Evolutionary conservation across 306 rosid genomes (phyloP), one percentile per base, ranked within the genome.

Genomic region (Fragaria nilgerrensis): DNA sequence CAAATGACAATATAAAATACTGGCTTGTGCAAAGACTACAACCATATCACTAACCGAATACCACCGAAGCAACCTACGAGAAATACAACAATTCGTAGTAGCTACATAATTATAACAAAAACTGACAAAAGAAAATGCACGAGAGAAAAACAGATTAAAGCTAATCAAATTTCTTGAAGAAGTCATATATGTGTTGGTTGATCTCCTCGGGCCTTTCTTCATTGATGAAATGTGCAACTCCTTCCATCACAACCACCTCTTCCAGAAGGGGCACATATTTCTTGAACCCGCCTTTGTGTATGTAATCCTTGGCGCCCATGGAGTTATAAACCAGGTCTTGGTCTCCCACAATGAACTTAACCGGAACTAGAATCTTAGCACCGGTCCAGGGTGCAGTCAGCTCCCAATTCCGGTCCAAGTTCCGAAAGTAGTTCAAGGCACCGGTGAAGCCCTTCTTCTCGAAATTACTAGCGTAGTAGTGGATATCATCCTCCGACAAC

Each of bases 321-420:
- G 64, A 16, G 48, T 78, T 41, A 45, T 78, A 82, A 7, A 69
- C 71, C n/a, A 78, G 9, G 43, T 82, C 85, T 10, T 55, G 58
- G 22, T 78, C 82, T 13, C 82, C 85, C 2, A 68, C 50, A 8
- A 82, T 68, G 68, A 82, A 78, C 76, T 73, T 74, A 13, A 34
- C 59, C 17, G 85, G 85, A 43, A 73, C 85, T 58, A 68, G 62
- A 19, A 78, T 56, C 69, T 78, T 65, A 34, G 37, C 66, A n/a
- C 85, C 80, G 8, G 36, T 78, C 85, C 85, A 82, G 2, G 80
- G 76, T 9, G 82, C 82, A 25, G 85, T 78, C 6, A 78, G 73
- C 76, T 82, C 82, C 82, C 85, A 82, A 23, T 59, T 82, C 39
- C 85, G 36, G 36, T 65, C 44, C 13, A 77, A n/a, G 56, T 73